phyloP scores from a whole-genome alignment of 805 yeast species.

The Ogataea neopini region DNA sequence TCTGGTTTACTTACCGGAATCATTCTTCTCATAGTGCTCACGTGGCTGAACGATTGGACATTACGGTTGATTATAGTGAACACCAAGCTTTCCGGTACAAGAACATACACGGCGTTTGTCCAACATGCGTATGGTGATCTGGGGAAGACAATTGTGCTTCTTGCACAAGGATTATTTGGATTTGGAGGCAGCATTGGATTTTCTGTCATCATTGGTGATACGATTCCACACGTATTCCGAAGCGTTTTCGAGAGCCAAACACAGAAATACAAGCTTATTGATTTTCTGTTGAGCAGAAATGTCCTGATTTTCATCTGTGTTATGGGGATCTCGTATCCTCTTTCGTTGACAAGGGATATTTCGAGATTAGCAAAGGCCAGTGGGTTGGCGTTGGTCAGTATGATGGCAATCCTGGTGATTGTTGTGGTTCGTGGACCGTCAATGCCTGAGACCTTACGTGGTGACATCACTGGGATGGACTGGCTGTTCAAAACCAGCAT shows the following conservation, averaged over 20 bases:
- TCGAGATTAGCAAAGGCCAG: constrained; percentile 85
- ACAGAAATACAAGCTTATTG: constrained; percentile 39
- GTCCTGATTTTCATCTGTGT: constrained; percentile 72
- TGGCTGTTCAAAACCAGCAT: constrained; percentile 62
- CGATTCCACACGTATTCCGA: constrained; percentile 84
- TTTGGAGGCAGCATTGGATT: constrained; percentile 94
- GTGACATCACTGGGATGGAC: constrained; percentile 43
- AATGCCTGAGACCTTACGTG: constrained; percentile 48
- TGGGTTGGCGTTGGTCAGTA: constrained; percentile 81
- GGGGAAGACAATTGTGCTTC: constrained; percentile 67
- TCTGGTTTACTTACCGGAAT: constrained; percentile 79
- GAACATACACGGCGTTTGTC: constrained; percentile 84
- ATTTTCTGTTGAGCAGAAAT: constrained; percentile 63
- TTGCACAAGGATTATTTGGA: constrained; percentile 86
- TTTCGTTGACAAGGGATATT: constrained; percentile 78
- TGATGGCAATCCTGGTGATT: constrained; percentile 73
- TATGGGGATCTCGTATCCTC: constrained; percentile 73
- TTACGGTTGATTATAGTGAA: constrained; percentile 74
- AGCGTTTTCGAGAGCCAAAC: constrained; percentile 56
- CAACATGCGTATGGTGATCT: constrained; percentile 70
- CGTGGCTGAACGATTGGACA: constrained; percentile 87
- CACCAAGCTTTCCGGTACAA: constrained; percentile 72
- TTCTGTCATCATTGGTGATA: constrained; percentile 92
- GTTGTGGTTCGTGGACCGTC: constrained; percentile 76
- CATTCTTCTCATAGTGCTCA: constrained; percentile 56